phyloP scores from a whole-genome alignment of 176 grass and related monocot genomes.

The bread wheat (Triticum aestivum) region DNA sequence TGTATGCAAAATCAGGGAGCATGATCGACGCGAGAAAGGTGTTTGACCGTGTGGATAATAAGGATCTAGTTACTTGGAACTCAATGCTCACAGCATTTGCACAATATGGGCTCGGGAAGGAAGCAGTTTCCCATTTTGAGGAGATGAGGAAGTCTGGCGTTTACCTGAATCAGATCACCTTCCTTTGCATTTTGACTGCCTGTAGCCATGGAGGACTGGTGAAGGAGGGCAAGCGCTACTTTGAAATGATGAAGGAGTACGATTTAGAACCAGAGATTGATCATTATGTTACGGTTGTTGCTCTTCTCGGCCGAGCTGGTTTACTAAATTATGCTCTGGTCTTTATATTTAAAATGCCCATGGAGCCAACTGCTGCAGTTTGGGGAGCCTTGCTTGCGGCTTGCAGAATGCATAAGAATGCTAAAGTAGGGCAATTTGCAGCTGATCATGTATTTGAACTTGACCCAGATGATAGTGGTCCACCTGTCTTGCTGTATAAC shows the following conservation, averaged over 20 bases:
- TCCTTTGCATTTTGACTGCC: conserved; percentile 60
- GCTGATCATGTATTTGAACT: conserved; percentile 65
- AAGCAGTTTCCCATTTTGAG: conserved; percentile 56
- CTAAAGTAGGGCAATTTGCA: conserved; percentile 54
- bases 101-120: conserved; percentile 51
- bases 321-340: conserved; percentile 54
- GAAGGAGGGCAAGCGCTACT: conserved; percentile 61
- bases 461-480: conserved; percentile 59
- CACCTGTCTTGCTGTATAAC: conserved; percentile 65
- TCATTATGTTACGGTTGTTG: conserved; percentile 59
- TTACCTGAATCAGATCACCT: conserved; percentile 57
- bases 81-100: conserved; percentile 65
- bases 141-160: conserved; percentile 55
- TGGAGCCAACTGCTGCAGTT: conserved; percentile 62
- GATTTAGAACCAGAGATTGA: conserved; percentile 54
- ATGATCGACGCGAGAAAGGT: conserved; percentile 57
- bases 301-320: conserved; percentile 64
- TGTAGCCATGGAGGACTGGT: conserved; percentile 70
- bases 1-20: conserved; percentile 74
- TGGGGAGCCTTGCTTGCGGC: conserved; percentile 80
- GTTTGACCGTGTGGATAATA: conserved; percentile 55
- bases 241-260: conserved; percentile 59
- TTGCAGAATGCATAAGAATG: conserved; percentile 72
- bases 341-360: conserved; percentile 60
- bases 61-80: conserved; percentile 73